These are phyloP conservation scores for Iodosphaeria phyllophila DNA, from an alignment of 2,329 filamentous ascomycete species.

Conservation along the genomic window DNA sequence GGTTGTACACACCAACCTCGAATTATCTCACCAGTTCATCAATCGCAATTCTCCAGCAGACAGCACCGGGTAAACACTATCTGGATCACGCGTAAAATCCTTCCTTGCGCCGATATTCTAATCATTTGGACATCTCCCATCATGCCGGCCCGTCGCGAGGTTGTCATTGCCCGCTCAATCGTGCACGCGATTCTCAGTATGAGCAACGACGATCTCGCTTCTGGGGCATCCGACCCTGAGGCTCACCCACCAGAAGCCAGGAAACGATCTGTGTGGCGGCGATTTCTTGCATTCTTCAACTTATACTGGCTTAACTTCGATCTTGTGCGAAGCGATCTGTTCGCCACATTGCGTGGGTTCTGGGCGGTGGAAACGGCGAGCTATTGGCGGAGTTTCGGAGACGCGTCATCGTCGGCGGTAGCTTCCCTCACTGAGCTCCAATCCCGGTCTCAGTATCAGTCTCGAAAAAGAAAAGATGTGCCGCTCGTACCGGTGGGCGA, in stretches of 20 bases:
- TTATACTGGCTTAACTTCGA: constrained; percentile 15
- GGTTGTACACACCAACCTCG: too few species aligned
- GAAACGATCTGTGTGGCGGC: too few species aligned
- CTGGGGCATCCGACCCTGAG: too few species aligned
- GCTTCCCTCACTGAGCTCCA: too few species aligned
- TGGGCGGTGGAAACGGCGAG: constrained; percentile 35
- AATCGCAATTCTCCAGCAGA: too few species aligned
- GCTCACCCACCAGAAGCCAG: too few species aligned
- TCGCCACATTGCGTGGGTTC: constrained; percentile 18
- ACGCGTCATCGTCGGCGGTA: constrained; percentile 9
- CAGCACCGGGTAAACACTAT: too few species aligned
- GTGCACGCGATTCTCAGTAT: constrained; percentile 16
- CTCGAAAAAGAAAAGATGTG: constrained; percentile 12
- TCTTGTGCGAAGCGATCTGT: constrained; percentile 18
- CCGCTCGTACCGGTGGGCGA: constrained; percentile 41
- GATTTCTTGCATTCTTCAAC: constrained; percentile 22
- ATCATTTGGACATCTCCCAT: constrained; percentile 5
- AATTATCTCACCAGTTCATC: too few species aligned
- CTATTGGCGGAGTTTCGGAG: constrained; percentile 32
- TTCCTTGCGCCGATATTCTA: too few species aligned
- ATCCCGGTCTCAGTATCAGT: too few species aligned
- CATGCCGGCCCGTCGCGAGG: constrained; percentile 12
- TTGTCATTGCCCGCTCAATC: constrained; percentile 20
- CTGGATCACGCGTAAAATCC: too few species aligned
- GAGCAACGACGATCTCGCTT: constrained; percentile 15